These are phyloP conservation scores for Phytophthora vignae DNA, from an alignment of 352 stramenopile genomes.

Conservation along the genomic window DNA sequence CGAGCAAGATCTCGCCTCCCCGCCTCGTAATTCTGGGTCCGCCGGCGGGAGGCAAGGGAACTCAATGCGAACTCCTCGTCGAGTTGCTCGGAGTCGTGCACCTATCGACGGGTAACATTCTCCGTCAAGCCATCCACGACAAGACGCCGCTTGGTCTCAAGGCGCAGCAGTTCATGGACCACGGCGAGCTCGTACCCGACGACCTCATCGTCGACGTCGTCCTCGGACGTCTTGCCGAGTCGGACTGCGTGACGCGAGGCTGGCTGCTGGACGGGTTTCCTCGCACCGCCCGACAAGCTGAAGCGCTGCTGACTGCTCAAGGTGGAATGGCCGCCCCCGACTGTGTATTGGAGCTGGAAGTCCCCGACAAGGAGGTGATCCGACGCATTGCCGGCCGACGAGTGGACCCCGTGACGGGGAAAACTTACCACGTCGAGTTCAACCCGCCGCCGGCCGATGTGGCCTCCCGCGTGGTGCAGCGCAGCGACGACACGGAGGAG, in stretches of 20 bases:
- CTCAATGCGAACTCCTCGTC: constrained; percentile 93
- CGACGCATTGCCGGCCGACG: constrained; percentile 96
- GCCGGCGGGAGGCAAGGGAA: constrained; percentile 94
- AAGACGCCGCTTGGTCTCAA: constrained; percentile 61
- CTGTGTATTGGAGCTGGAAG: constrained; percentile 93
- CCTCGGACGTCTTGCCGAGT: constrained; percentile 73
- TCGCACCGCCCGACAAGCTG: constrained; percentile 84
- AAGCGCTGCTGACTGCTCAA: constrained; percentile 68
- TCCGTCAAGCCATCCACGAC: constrained; percentile 87
- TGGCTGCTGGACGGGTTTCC: constrained; percentile 96
- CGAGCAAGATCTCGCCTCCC: constrained; percentile 27
- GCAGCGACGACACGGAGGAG: constrained; percentile 94
- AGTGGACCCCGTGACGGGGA: constrained; percentile 93
- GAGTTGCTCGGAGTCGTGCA: constrained; percentile 92
- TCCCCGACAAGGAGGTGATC: constrained; percentile 95
- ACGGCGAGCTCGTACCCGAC: constrained; percentile 91
- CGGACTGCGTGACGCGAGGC: constrained; percentile 84
- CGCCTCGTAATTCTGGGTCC: constrained; percentile 91
- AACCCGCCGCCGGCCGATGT: constrained; percentile 87
- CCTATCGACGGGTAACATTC: constrained; percentile 93
- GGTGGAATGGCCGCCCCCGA: constrained; percentile 76
- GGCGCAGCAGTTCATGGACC: constrained; percentile 92
- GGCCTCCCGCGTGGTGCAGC: constrained; percentile 73
- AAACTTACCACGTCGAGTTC: constrained; percentile 97
- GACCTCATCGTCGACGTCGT: constrained; percentile 91